These are phyloP conservation scores for Wickerhamomyces silvicola DNA, from an alignment of 805 yeast species.

Conservation along the genomic window DNA sequence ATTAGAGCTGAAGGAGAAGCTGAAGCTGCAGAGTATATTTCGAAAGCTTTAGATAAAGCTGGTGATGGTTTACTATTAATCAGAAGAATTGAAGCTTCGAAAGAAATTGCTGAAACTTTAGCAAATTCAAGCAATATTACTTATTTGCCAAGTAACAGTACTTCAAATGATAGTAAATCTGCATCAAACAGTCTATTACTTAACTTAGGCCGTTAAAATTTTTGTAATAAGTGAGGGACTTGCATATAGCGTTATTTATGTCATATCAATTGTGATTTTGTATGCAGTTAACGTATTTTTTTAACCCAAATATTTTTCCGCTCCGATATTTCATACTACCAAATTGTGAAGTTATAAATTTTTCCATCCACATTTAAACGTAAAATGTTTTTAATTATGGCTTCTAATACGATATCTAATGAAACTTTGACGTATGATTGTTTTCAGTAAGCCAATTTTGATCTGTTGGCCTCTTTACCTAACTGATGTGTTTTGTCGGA, in stretches of 20 bases:
- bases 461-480: too few relatives aligned
- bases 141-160: constrained; percentile 65
- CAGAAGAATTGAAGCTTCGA: constrained; percentile 93
- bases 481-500: too few relatives aligned
- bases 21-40: constrained; percentile 92
- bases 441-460: too few relatives aligned
- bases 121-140: constrained; percentile 81
- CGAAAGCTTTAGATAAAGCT: constrained; percentile 85
- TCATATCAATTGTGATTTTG: neutral
- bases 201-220: constrained; percentile 56
- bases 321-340: too few relatives aligned
- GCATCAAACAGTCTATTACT: constrained; percentile 51
- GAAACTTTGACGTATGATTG: too few relatives aligned
- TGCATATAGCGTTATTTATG: constrained; percentile 1
- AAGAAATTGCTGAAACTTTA: constrained; percentile 87
- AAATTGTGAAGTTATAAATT: too few relatives aligned
- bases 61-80: constrained; percentile 94
- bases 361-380: too few relatives aligned
- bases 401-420: too few relatives aligned
- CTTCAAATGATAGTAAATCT: constrained; percentile 27
- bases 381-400: too few relatives aligned
- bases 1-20: constrained; percentile 99
- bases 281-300: neutral
- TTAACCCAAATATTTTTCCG: too few relatives aligned
- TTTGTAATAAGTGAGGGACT: constrained; percentile 2